A percentile compares a stretch with the other conserved stretches of the same genome.
These are phyloP conservation scores for Excoecaria cochinchinensis DNA, from an alignment of 345 rosid species.

Conservation along the genomic window DNA sequence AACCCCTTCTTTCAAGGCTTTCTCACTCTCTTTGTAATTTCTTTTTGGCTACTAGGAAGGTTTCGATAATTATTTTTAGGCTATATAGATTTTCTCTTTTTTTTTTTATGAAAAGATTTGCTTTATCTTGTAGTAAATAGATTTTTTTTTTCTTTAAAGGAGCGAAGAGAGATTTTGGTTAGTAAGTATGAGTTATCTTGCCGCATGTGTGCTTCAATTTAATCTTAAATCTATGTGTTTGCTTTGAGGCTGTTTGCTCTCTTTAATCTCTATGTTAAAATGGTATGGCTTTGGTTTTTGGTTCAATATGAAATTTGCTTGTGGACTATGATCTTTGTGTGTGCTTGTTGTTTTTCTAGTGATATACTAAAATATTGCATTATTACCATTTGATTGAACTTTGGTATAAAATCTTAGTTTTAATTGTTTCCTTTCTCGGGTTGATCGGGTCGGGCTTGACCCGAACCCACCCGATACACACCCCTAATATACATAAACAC, in stretches of 20 bases:
- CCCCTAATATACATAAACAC: too few species aligned
- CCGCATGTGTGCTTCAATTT: neutral
- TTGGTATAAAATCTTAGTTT: neutral
- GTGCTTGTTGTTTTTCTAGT: neutral
- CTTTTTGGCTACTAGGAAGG: slow-evolving; percentile 5
- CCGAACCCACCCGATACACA: too few species aligned
- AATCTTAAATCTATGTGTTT: neutral
- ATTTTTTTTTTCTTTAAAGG: neutral
- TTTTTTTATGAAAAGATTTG: too few species aligned
- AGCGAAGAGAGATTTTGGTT: neutral
- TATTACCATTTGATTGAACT: neutral
- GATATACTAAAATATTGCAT: neutral
- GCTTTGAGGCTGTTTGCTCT: slow-evolving; percentile 2
- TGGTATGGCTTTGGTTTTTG: neutral
- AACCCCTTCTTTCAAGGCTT: slow-evolving; percentile 89
- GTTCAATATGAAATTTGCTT: neutral
- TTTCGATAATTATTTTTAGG: neutral
- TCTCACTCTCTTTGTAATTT: neutral
- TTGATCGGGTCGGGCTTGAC: too few species aligned
- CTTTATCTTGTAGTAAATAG: neutral
- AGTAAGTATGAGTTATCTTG: neutral
- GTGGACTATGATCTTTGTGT: neutral
- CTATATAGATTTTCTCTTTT: neutral
- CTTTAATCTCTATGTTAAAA: neutral
- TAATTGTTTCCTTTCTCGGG: too few species aligned